Conservation (phyloP, 768 basidiomycete genomes). For the Pleurotus citrinopileatus region DNA sequence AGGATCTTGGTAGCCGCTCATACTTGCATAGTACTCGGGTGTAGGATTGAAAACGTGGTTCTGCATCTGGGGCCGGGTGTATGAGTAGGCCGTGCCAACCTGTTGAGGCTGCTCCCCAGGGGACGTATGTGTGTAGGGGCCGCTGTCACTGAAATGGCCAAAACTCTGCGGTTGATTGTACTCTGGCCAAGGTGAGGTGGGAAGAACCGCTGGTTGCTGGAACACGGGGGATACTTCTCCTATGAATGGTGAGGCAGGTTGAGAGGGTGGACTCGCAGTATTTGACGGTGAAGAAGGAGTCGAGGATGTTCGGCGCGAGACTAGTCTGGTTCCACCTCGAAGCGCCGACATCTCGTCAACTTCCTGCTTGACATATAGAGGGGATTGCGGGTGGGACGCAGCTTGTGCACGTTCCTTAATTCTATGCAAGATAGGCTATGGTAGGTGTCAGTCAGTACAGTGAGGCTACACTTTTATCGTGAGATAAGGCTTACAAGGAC, state of each 20-base stretch:
- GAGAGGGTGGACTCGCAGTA: slow-evolving; percentile 40
- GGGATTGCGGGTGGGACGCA: slow-evolving; percentile 27
- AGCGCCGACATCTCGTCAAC: slow-evolving; percentile 59
- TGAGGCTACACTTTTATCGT: background rate
- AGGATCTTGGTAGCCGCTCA: slow-evolving; percentile 17
- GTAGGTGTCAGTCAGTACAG: slow-evolving; percentile 1
- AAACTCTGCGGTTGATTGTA: slow-evolving; percentile 13
- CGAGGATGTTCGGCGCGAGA: slow-evolving; percentile 45
- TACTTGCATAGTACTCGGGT: slow-evolving; percentile 30
- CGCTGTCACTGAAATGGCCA: background rate
- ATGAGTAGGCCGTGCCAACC: slow-evolving; percentile 14
- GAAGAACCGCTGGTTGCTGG: slow-evolving; percentile 14
- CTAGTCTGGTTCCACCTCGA: slow-evolving; percentile 62
- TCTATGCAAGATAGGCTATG: slow-evolving; percentile 60
- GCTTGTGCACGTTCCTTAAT: slow-evolving; percentile 51
- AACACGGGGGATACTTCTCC: slow-evolving; percentile 15
- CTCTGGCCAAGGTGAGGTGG: slow-evolving; percentile 12
- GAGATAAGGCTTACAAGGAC: slow-evolving; percentile 47
- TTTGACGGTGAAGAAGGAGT: slow-evolving; percentile 44
- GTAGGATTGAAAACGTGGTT: slow-evolving; percentile 25
- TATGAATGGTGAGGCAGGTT: slow-evolving; percentile 40
- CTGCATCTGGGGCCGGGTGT: slow-evolving; percentile 18
- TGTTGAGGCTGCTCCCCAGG: slow-evolving; percentile 11
- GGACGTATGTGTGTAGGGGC: background rate
- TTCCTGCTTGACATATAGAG: slow-evolving; percentile 51